Percentiles rank a stretch among this genome's conserved stretches.
Evolutionary conservation across 2,329 filamentous ascomycete genomes (phyloP).

Genomic region (Aspergillus sp.): DNA sequence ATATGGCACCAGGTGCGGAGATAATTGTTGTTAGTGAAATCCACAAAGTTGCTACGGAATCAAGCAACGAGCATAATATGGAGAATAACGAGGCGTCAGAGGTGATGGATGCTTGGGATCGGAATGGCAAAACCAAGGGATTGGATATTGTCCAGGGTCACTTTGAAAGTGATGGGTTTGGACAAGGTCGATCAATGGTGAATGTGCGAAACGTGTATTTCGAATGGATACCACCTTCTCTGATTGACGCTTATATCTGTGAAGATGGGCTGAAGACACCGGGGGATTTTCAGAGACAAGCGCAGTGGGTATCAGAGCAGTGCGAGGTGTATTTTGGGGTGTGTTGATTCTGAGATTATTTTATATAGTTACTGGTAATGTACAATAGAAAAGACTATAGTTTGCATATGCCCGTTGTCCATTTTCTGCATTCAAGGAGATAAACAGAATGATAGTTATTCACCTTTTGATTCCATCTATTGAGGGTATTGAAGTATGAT

Average conservation of each 20-base stretch:
- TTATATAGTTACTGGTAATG: too few relatives aligned
- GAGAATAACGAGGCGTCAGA: neutral
- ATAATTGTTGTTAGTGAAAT: neutral
- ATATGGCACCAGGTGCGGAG: neutral
- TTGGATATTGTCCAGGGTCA: neutral
- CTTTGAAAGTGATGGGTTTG: neutral
- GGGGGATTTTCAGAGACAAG: neutral
- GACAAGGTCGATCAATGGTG: neutral
- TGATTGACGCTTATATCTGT: neutral
- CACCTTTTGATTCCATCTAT: too few relatives aligned
- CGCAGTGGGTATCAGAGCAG: neutral
- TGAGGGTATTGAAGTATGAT: too few relatives aligned
- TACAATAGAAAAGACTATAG: too few relatives aligned
- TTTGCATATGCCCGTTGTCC: too few relatives aligned
- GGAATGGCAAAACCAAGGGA: neutral
- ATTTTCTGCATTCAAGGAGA: too few relatives aligned
- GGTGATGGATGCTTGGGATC: neutral
- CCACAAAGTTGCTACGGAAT: neutral
- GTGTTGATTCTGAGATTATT: too few relatives aligned
- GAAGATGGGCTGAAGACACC: neutral
- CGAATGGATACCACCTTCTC: neutral
- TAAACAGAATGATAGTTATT: too few relatives aligned
- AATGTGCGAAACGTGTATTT: neutral
- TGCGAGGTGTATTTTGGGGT: neutral
- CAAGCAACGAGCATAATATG: neutral